Conservation (phyloP, 768 basidiomycete species). For the Heimioporus sp. region DNA sequence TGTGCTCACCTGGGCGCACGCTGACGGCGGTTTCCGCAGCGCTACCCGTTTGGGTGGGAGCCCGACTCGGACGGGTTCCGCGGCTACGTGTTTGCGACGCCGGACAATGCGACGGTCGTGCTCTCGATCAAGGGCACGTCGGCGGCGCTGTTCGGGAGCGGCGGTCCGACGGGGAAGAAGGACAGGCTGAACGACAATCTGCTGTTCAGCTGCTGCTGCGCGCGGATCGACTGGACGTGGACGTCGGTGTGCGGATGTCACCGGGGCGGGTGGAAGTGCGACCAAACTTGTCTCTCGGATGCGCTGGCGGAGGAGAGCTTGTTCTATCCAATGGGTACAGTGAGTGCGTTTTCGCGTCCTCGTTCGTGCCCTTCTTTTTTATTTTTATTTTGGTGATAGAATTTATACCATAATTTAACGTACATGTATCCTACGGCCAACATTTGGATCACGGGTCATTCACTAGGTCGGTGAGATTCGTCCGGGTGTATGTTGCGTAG, state of each 20-base stretch:
- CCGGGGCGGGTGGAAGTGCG: conserved; percentile 76
- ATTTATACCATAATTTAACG: conserved; percentile 91
- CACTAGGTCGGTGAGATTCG: conserved; percentile 49
- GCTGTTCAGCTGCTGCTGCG: conserved; percentile 94
- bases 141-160: conserved; percentile 67
- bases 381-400: conserved; percentile 41
- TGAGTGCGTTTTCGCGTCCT: conserved; percentile 37
- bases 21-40: background rate
- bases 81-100: conserved; percentile 86
- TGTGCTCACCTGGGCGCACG: no score
- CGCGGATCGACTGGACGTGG: conserved; percentile 90
- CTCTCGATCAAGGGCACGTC: conserved; percentile 94
- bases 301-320: conserved; percentile 76
- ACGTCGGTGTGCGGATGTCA: conserved; percentile 91
- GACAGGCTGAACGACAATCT: conserved; percentile 95
- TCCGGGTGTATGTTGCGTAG: background rate
- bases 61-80: conserved; percentile 83
- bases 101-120: conserved; percentile 80
- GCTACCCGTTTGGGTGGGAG: conserved; percentile 89
- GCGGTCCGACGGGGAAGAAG: conserved; percentile 83
- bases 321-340: conserved; percentile 89
- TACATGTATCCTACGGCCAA: conserved; percentile 89
- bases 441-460: conserved; percentile 86
- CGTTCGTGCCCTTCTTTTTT: no score
- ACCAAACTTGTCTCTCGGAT: conserved; percentile 72